phyloP scores from a whole-genome alignment of 2,329 filamentous ascomycete species.

The Blastomyces parvus region DNA sequence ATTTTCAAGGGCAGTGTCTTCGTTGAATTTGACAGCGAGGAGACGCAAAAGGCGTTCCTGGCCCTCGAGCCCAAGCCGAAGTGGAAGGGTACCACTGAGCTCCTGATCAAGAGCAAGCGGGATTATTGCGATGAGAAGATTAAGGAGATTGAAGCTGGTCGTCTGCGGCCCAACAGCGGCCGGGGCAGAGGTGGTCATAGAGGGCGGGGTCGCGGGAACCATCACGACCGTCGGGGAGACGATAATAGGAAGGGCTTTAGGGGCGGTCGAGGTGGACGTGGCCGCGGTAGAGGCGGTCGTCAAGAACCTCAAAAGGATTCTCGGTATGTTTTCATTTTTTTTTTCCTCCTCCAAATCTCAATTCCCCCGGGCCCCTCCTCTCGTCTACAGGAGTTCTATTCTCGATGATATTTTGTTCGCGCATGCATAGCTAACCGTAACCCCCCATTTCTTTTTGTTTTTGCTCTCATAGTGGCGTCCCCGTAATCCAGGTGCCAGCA shows the following conservation, averaged over 20 bases:
- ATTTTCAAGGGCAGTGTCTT: conserved; percentile 95
- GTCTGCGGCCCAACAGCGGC: conserved; percentile 52
- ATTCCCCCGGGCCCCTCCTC: neutral
- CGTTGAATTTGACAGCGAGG: conserved; percentile 77
- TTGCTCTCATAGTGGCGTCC: conserved; percentile 31
- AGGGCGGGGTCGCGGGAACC: conserved; percentile 28
- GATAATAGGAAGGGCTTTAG: conserved; percentile 36
- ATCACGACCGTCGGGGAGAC: conserved; percentile 36
- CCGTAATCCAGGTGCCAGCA: conserved; percentile 29
- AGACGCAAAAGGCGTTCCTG: conserved; percentile 71
- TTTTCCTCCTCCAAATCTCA: neutral
- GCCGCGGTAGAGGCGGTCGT: conserved; percentile 23
- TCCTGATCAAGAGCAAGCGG: conserved; percentile 79
- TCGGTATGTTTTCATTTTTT: conserved; percentile 26
- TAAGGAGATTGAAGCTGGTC: conserved; percentile 60
- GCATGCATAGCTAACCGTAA: neutral
- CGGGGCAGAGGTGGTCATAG: conserved; percentile 37
- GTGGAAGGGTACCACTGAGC: conserved; percentile 64
- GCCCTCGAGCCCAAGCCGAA: conserved; percentile 68
- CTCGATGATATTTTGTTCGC: neutral
- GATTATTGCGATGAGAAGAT: conserved; percentile 75
- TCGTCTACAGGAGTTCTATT: neutral
- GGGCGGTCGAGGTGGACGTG: conserved; percentile 25
- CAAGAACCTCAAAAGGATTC: conserved; percentile 32
- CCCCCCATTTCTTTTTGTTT: neutral